phyloP scores from a whole-genome alignment of 306 rosid genomes.

The Senna tora region DNA sequence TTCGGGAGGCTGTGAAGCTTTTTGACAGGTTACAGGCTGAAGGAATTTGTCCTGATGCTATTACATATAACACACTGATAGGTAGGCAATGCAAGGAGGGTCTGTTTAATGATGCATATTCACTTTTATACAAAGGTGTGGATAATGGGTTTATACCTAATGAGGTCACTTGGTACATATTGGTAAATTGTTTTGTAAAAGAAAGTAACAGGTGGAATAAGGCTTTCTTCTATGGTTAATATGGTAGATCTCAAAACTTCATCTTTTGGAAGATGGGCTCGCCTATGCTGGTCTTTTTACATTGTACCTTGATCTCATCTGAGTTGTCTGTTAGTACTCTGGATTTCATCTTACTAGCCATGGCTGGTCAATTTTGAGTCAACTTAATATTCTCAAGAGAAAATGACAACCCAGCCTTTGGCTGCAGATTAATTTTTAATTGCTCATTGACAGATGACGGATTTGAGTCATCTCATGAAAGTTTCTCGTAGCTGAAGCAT shows the following conservation, averaged over 20 bases:
- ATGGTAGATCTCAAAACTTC: conserved; percentile 13
- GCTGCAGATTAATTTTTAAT: not conserved
- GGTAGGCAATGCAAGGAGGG: conserved; percentile 69
- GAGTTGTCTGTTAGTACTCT: conserved; percentile 23
- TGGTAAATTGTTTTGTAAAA: conserved; percentile 56
- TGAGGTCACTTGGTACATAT: conserved; percentile 72
- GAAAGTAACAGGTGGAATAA: conserved; percentile 41
- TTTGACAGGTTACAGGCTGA: conserved; percentile 68
- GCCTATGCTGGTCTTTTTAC: conserved; percentile 1
- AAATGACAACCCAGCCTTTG: conserved; percentile 4
- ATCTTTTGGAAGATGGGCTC: conserved; percentile 29
- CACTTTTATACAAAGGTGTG: conserved; percentile 66
- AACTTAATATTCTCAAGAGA: conserved; percentile 27
- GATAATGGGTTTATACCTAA: conserved; percentile 75
- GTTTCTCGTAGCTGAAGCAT: conserved; percentile 2
- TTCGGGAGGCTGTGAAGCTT: conserved; percentile 71
- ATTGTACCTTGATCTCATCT: conserved; percentile 30
- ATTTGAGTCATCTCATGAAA: conserved; percentile 21
- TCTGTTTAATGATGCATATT: conserved; percentile 64
- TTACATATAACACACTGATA: conserved; percentile 83
- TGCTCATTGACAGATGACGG: conserved; percentile 19
- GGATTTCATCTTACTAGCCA: conserved; percentile 14
- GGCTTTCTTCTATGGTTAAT: conserved; percentile 30
- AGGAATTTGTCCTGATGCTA: conserved; percentile 72
- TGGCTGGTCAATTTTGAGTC: conserved; percentile 26